A percentile compares a stretch with the other conserved stretches of the same genome.
Evolutionary conservation across 768 basidiomycete species (phyloP).

Genomic region (Imleria badia): DNA sequence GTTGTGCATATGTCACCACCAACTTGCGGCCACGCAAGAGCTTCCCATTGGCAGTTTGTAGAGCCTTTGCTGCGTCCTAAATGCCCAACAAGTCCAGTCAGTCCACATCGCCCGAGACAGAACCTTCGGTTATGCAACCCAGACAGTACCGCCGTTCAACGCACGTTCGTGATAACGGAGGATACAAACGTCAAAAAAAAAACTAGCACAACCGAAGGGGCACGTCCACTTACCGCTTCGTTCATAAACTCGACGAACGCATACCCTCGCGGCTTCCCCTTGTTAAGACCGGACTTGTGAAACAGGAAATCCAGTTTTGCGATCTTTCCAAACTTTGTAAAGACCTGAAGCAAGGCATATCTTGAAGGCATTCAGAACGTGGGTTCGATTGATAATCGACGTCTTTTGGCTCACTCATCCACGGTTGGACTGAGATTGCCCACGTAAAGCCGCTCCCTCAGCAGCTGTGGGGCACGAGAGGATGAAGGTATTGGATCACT

Average conservation of each 20-base stretch:
- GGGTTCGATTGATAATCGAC: background rate
- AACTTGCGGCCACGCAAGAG: slow-evolving; percentile 85
- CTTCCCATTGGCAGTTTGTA: slow-evolving; percentile 71
- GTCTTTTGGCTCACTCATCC: slow-evolving; percentile 63
- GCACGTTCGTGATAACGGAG: slow-evolving; percentile 20
- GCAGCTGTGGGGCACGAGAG: slow-evolving; percentile 28
- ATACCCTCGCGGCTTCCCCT: slow-evolving; percentile 93
- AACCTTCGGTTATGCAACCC: slow-evolving; percentile 24
- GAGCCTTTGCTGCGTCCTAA: slow-evolving; percentile 86
- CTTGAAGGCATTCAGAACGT: slow-evolving; percentile 41
- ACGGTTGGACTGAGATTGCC: slow-evolving; percentile 87
- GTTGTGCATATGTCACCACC: slow-evolving; percentile 89
- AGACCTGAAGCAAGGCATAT: slow-evolving; percentile 85
- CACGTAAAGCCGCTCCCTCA: slow-evolving; percentile 82
- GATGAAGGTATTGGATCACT: slow-evolving; percentile 22
- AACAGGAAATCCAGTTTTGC: slow-evolving; percentile 93
- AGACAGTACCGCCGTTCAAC: slow-evolving; percentile 18
- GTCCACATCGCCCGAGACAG: slow-evolving; percentile 6
- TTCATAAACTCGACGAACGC: slow-evolving; percentile 87
- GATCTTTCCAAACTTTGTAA: slow-evolving; percentile 90
- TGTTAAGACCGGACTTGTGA: slow-evolving; percentile 85
- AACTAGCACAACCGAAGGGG: slow-evolving; percentile 19
- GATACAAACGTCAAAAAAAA: slow-evolving; percentile 27
- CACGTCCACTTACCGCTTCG: slow-evolving; percentile 64
- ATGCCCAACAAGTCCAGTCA: slow-evolving; percentile 23